Percentiles rank a stretch among this genome's conserved stretches.
These are phyloP conservation scores for Chenopodium quinoa DNA, from an alignment of 148 eudicot genomes.

Conservation along the genomic window DNA sequence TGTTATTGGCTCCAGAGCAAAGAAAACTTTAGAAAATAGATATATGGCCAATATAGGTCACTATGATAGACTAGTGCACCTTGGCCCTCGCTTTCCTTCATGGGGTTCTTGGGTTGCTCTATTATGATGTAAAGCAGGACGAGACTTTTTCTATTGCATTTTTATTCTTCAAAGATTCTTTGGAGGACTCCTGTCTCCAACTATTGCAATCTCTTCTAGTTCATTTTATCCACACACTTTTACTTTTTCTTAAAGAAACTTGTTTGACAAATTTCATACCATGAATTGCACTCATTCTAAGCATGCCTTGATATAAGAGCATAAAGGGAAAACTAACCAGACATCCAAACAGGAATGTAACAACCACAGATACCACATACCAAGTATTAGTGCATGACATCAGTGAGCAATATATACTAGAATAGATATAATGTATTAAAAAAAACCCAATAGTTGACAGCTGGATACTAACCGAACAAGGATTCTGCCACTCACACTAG, in stretches of 20 bases:
- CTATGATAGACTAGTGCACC: background rate
- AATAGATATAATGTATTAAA: background rate
- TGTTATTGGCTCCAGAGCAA: background rate
- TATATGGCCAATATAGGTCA: background rate
- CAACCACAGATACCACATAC: background rate
- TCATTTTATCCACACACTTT: background rate
- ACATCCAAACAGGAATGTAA: background rate
- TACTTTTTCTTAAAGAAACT: background rate
- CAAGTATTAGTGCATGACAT: background rate
- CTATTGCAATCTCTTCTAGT: background rate
- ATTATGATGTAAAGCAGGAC: too few species aligned
- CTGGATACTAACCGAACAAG: constrained; percentile 53
- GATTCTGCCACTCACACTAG: constrained; percentile 61
- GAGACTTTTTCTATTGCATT: background rate
- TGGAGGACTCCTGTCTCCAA: background rate
- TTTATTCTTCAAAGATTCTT: background rate
- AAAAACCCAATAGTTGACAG: constrained; percentile 8
- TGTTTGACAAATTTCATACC: background rate
- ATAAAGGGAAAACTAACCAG: background rate
- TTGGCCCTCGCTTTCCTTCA: background rate
- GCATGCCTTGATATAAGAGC: background rate
- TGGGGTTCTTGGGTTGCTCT: background rate
- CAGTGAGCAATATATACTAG: background rate
- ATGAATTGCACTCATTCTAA: background rate
- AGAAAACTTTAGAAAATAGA: background rate